These are phyloP conservation scores for Starmerella floricola DNA, from an alignment of 805 yeast species.

Conservation along the genomic window DNA sequence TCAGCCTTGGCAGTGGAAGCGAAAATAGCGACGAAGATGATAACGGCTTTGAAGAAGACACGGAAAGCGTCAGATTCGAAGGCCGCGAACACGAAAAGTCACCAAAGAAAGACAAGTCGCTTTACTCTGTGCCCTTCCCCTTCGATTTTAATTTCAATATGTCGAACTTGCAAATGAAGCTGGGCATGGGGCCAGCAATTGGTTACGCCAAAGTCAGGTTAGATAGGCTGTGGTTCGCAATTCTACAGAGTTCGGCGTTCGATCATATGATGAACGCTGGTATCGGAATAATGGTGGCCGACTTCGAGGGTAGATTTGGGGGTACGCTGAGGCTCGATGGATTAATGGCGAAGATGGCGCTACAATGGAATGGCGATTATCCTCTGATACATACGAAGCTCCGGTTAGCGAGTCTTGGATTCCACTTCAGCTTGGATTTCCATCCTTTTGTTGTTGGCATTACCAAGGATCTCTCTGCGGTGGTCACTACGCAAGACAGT, in stretches of 20 bases:
- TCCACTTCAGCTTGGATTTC: constrained; percentile 66
- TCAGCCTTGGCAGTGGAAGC: neutral
- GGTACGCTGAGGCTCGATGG: constrained; percentile 47
- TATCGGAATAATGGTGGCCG: constrained; percentile 39
- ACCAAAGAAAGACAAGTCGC: constrained; percentile 36
- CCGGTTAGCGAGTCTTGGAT: constrained; percentile 43
- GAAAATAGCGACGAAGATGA: neutral
- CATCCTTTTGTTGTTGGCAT: constrained; percentile 66
- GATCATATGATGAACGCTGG: constrained; percentile 60
- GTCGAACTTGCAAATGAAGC: constrained; percentile 39
- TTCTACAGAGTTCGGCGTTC: constrained; percentile 55
- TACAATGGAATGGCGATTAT: constrained; percentile 55
- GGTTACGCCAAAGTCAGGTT: constrained; percentile 50
- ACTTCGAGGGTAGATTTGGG: constrained; percentile 67
- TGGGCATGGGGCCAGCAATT: constrained; percentile 74
- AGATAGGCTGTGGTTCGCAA: constrained; percentile 54
- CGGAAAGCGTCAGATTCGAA: neutral
- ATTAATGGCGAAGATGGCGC: constrained; percentile 47
- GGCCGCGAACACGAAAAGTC: constrained; percentile 22
- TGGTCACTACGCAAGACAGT: constrained; percentile 50
- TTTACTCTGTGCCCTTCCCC: constrained; percentile 56
- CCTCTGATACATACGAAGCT: constrained; percentile 58
- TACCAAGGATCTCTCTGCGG: constrained; percentile 38
- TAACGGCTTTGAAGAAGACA: constrained; percentile 25
- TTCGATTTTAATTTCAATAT: constrained; percentile 56